Evolutionary conservation across 2,329 filamentous ascomycete species (phyloP).

Genomic region (Coleophoma cylindrospora): DNA sequence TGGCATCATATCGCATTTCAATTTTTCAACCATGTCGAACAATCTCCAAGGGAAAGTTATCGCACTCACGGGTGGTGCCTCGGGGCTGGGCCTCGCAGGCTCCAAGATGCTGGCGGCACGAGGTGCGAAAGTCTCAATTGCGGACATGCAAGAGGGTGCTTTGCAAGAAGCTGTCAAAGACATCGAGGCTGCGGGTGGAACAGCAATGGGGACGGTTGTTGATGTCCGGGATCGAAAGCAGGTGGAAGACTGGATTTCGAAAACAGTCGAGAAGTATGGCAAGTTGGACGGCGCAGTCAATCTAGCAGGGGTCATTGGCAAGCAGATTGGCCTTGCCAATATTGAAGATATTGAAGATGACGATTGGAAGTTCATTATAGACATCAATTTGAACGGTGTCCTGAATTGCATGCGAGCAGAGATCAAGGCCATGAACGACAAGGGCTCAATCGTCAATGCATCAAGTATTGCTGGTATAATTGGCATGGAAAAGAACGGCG

Average conservation of each 20-base stretch:
- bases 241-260: conserved; percentile 28
- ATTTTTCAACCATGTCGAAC: background rate
- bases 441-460: conserved; percentile 54
- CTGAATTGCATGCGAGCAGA: conserved; percentile 46
- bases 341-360: conserved; percentile 29
- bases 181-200: conserved; percentile 3
- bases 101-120: conserved; percentile 37
- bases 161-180: conserved; percentile 10
- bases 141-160: conserved; percentile 4
- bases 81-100: conserved; percentile 69
- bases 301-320: conserved; percentile 30
- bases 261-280: conserved; percentile 26
- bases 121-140: conserved; percentile 7
- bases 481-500: conserved; percentile 22
- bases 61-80: conserved; percentile 72
- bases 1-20: background rate
- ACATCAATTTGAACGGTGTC: conserved; percentile 40
- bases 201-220: conserved; percentile 8
- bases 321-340: conserved; percentile 21
- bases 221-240: conserved; percentile 20
- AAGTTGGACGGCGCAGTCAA: conserved; percentile 32
- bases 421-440: conserved; percentile 35
- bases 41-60: conserved; percentile 43
- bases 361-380: conserved; percentile 36
- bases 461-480: conserved; percentile 35